Evolutionary conservation across 495 filamentous ascomycete genomes (phyloP), one percentile per base, ranked within the genome.

Genomic region (Aspergillus biplanus): DNA sequence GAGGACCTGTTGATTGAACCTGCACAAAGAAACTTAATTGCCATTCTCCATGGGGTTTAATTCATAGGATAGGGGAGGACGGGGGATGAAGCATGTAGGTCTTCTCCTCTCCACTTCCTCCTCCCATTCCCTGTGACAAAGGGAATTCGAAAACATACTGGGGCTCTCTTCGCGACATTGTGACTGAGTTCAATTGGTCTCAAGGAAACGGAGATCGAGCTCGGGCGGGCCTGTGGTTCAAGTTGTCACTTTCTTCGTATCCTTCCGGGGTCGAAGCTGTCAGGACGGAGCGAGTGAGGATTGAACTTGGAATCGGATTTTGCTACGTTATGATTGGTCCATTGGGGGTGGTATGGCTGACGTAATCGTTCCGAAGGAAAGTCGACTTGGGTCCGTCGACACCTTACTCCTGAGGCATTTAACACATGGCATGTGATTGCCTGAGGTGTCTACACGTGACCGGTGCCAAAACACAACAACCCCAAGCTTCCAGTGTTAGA

Each of bases 1-100:
- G 75, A 97, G 90, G 80, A 90, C 85, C 61, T 91, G 82, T 78
- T 96, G 91, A 83, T 92, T 92, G 87, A 98, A 97, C 71, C 95
- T 98, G 78, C 61, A 64, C 64, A 71, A 34, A 49, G 61, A n/a
- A 27, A 44, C 48, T 56, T 54, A 52, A 48, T 11, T 16, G 7
- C 33, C 34, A 31, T 37, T 35, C 34, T 63, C 58, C 56, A 16
- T 15, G 58, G 61, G 62, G 71, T 69, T 73, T 70, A 58, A 37
- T 58, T 54, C 44, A 47, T 1, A 27, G 21, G 21, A 27, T 27
- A 27, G 21, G 21, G 21, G 21, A 27, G 21, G 21, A 27, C 21
- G 21, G 21, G 21, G 21, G 21, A 27, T 27, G 21, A 27, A 27
- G 21, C 21, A 27, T 27, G 21, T 27, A 27, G 21, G 21, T 27